These are phyloP conservation scores for Cutaneotrichosporon sp. DNA, from an alignment of 1,284 basidiomycete genomes.

Conservation along the genomic window DNA sequence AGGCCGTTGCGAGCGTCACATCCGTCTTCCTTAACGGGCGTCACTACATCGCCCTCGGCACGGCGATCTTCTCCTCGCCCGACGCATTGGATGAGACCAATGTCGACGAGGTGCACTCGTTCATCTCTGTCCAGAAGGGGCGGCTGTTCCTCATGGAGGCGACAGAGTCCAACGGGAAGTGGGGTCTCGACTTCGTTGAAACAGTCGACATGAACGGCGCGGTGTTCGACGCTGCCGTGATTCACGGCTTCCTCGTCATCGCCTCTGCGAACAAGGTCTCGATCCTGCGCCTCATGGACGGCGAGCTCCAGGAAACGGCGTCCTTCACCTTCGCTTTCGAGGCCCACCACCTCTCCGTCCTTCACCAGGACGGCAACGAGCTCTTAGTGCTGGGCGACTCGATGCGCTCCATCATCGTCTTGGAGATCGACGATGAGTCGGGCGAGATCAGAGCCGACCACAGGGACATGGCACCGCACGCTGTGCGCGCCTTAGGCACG, in stretches of 20 bases:
- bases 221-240: conserved; percentile 21
- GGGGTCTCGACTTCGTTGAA: conserved; percentile 28
- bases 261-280: conserved; percentile 67
- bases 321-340: conserved; percentile 80
- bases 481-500: conserved; percentile 53
- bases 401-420: conserved; percentile 74
- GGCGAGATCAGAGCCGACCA: conserved; percentile 64
- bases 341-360: conserved; percentile 61
- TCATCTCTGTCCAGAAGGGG: conserved; percentile 36
- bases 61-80: conserved; percentile 38
- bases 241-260: conserved; percentile 58
- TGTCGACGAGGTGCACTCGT: conserved; percentile 27
- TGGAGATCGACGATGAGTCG: conserved; percentile 58
- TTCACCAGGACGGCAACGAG: conserved; percentile 44
- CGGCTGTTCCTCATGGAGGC: conserved; percentile 41
- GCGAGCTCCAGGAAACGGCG: conserved; percentile 56
- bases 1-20: conserved; percentile 36
- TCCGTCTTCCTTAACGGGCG: conserved; percentile 35
- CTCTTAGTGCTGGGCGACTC: conserved; percentile 72
- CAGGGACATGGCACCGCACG: conserved; percentile 74
- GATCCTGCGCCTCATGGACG: conserved; percentile 27
- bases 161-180: conserved; percentile 10
- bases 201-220: conserved; percentile 28
- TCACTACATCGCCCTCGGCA: conserved; percentile 48
- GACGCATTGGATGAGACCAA: conserved; percentile 34